Evolutionary conservation across 179 eudicot species (phyloP).

Genomic region (Corrigiola litoralis): DNA sequence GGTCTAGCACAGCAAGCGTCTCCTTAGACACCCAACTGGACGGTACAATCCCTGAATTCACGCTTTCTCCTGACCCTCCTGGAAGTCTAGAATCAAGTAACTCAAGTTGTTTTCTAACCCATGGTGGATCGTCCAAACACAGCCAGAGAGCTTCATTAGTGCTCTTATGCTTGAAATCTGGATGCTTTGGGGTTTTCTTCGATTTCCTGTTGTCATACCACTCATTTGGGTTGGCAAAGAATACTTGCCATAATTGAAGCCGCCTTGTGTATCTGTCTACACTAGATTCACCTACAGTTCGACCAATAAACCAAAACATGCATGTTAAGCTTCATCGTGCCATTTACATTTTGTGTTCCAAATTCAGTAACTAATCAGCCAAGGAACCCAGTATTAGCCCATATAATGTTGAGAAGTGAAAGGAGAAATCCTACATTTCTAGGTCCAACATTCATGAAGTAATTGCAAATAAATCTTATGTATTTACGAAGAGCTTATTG

Average conservation of each 20-base stretch:
- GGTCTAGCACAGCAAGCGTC: background rate
- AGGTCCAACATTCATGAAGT: too few relatives aligned
- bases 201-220: slow-evolving; percentile 56
- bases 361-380: too few relatives aligned
- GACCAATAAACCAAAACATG: background rate
- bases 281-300: slow-evolving; percentile 27
- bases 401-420: too few relatives aligned
- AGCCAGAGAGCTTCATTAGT: slow-evolving; percentile 77
- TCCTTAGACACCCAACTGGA: slow-evolving; percentile 27
- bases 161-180: slow-evolving; percentile 70
- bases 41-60: background rate
- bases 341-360: too few relatives aligned
- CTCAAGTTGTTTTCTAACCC: slow-evolving; percentile 59
- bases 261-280: slow-evolving; percentile 34
- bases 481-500: too few relatives aligned
- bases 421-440: too few relatives aligned
- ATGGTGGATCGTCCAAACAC: slow-evolving; percentile 49
- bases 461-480: too few relatives aligned
- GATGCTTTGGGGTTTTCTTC: slow-evolving; percentile 41
- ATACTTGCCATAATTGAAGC: slow-evolving; percentile 59
- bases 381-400: too few relatives aligned
- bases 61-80: slow-evolving; percentile 7
- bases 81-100: slow-evolving; percentile 39
- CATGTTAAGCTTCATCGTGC: background rate
- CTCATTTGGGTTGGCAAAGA: slow-evolving; percentile 61